Conservation (phyloP, 352 stramenopile genomes). For the Globisporangium orthogonon region DNA sequence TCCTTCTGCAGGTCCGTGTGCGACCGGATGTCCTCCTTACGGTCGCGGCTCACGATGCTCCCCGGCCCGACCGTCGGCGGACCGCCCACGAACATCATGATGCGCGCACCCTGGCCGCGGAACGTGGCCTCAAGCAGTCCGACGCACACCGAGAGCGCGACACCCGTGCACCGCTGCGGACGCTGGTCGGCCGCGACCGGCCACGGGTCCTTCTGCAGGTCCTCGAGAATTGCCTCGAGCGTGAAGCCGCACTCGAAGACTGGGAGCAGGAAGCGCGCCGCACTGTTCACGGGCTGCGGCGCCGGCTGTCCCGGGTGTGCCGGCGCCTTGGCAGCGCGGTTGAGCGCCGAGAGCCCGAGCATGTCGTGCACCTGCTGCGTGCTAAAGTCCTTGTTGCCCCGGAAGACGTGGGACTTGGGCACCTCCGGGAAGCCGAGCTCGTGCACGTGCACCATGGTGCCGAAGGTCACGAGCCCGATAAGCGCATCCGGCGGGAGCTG, state of each 20-base stretch:
- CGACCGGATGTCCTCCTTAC: slow-evolving; percentile 97
- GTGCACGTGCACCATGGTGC: slow-evolving; percentile 99
- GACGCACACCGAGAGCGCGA: slow-evolving; percentile 94
- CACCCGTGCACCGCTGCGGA: slow-evolving; percentile 94
- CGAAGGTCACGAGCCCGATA: slow-evolving; percentile 98
- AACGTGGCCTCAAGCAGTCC: slow-evolving; percentile 95
- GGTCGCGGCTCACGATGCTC: slow-evolving; percentile 92
- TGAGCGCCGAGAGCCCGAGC: slow-evolving; percentile 84
- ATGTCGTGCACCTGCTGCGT: slow-evolving; percentile 95
- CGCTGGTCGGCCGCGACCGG: slow-evolving; percentile 94
- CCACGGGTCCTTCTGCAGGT: slow-evolving; percentile 98
- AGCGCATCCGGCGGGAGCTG: slow-evolving; percentile 95
- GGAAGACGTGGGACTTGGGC: slow-evolving; percentile 98
- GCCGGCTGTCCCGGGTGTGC: slow-evolving; percentile 41
- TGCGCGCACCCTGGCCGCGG: slow-evolving; percentile 91
- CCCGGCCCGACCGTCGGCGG: slow-evolving; percentile 95
- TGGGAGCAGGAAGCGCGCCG: slow-evolving; percentile 94
- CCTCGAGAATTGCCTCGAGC: slow-evolving; percentile 97
- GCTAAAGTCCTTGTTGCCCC: slow-evolving; percentile 97
- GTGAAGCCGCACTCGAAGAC: slow-evolving; percentile 96
- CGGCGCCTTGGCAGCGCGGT: slow-evolving; percentile 35
- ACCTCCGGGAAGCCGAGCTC: slow-evolving; percentile 96
- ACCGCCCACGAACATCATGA: slow-evolving; percentile 99
- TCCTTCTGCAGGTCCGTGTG: slow-evolving; percentile 95
- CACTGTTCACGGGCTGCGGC: slow-evolving; percentile 76